phyloP scores from a whole-genome alignment of 1,139 yeast genomes.

The Groenewaldozyma auringiensis region DNA sequence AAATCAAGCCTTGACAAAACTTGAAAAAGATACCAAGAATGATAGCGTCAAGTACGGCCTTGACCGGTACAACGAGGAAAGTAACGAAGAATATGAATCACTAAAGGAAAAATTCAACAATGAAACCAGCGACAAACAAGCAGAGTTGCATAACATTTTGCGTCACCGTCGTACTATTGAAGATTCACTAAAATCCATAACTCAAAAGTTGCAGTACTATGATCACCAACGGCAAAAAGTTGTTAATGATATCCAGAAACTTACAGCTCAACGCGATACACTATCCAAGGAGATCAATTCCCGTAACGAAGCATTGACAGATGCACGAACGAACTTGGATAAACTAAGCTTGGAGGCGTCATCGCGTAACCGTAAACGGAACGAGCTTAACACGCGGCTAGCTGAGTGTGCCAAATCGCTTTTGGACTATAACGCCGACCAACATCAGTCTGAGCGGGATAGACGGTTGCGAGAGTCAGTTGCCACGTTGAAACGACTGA shows the following conservation, averaged over 20 bases:
- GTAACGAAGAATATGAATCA: slow-evolving; percentile 50
- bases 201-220: slow-evolving; percentile 25
- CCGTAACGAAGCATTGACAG: slow-evolving; percentile 30
- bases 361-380: slow-evolving; percentile 41
- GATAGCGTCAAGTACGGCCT: slow-evolving; percentile 21
- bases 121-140: slow-evolving; percentile 24
- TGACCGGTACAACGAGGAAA: slow-evolving; percentile 40
- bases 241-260: slow-evolving; percentile 31
- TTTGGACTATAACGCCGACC: slow-evolving; percentile 66
- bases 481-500: slow-evolving; percentile 53
- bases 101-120: slow-evolving; percentile 47
- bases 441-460: slow-evolving; percentile 68
- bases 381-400: slow-evolving; percentile 53
- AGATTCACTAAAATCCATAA: slow-evolving; percentile 22
- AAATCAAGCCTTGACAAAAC: slow-evolving; percentile 38
- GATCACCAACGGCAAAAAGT: slow-evolving; percentile 16
- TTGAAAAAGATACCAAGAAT: slow-evolving; percentile 36
- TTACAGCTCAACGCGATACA: slow-evolving; percentile 14
- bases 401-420: slow-evolving; percentile 54
- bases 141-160: slow-evolving; percentile 21
- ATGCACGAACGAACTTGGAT: slow-evolving; percentile 39
- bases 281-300: slow-evolving; percentile 24
- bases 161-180: slow-evolving; percentile 25
- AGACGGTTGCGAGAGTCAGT: slow-evolving; percentile 65
- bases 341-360: slow-evolving; percentile 42